Percentiles rank a stretch among this genome's conserved stretches.
These are phyloP conservation scores for Fraxinus cuspidata DNA, from an alignment of 257 asterid genomes.

Conservation along the genomic window DNA sequence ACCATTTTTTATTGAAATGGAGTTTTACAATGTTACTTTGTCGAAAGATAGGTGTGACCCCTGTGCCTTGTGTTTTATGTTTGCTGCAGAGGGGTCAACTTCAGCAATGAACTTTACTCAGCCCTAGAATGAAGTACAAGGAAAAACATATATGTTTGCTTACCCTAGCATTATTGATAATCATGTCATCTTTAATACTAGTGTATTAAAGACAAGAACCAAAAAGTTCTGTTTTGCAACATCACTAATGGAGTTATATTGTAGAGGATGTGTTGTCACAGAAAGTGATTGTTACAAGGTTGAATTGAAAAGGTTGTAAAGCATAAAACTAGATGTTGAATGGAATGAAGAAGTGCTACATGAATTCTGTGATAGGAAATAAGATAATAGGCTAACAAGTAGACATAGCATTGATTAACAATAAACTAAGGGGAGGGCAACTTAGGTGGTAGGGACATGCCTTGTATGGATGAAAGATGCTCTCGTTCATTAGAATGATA, in stretches of 20 bases:
- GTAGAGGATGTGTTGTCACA: background rate
- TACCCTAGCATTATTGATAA: background rate
- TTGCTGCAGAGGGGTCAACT: background rate
- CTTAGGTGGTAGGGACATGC: background rate
- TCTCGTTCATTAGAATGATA: background rate
- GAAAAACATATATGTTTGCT: background rate
- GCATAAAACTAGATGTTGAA: background rate
- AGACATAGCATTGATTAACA: background rate
- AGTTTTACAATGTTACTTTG: background rate
- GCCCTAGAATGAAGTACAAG: background rate
- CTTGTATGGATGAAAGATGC: background rate
- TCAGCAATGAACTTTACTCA: background rate
- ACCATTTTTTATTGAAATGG: background rate
- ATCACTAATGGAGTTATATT: background rate
- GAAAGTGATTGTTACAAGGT: background rate
- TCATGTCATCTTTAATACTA: background rate
- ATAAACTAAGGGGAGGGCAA: background rate
- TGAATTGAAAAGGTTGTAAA: background rate
- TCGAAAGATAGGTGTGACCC: background rate
- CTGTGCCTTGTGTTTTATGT: background rate
- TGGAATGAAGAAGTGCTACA: background rate
- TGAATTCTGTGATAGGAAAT: background rate
- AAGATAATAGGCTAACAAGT: background rate
- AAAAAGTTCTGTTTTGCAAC: background rate
- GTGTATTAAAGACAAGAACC: background rate